Percentiles rank a stretch among this genome's conserved stretches.
Conservation (phyloP, 805 yeast genomes). For the Myxozyma udenii region DNA sequence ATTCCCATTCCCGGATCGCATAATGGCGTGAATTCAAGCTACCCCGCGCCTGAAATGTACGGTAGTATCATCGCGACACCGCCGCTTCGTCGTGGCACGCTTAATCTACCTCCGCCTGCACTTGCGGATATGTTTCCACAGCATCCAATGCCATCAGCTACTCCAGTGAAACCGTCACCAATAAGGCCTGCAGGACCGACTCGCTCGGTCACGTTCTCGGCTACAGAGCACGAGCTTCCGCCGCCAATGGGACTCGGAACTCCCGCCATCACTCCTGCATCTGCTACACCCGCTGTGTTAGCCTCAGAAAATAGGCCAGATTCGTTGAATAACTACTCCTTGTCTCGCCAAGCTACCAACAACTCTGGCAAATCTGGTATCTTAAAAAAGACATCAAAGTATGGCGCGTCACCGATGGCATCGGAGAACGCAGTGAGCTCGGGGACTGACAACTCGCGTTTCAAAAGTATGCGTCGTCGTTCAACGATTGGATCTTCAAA, state of each 20-base stretch:
- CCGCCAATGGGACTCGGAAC: conserved; percentile 18
- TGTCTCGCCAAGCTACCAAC: background rate
- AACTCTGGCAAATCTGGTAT: conserved; percentile 2
- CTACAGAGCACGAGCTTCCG: conserved; percentile 6
- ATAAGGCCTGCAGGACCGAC: background rate
- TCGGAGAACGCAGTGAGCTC: background rate
- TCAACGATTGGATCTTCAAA: background rate
- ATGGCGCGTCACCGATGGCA: background rate
- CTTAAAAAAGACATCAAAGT: conserved; percentile 9
- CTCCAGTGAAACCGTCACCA: no score
- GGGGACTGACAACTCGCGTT: background rate
- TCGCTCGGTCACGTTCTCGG: conserved; percentile 20
- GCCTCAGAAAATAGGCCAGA: background rate
- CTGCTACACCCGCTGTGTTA: no score
- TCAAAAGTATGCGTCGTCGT: background rate
- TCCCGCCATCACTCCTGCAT: conserved; percentile 12
- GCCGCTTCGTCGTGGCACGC: conserved; percentile 7
- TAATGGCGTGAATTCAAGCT: background rate
- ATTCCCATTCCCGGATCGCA: conserved; percentile 13
- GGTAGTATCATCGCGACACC: conserved; percentile 29
- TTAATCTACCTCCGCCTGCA: conserved; percentile 26
- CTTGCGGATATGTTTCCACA: background rate
- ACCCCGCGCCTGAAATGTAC: conserved; percentile 4
- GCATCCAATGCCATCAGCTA: background rate
- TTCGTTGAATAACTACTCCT: background rate